Evolutionary conservation across 1,139 yeast genomes (phyloP), one percentile per base, ranked within the genome.

Genomic region (Pichia sp.): DNA sequence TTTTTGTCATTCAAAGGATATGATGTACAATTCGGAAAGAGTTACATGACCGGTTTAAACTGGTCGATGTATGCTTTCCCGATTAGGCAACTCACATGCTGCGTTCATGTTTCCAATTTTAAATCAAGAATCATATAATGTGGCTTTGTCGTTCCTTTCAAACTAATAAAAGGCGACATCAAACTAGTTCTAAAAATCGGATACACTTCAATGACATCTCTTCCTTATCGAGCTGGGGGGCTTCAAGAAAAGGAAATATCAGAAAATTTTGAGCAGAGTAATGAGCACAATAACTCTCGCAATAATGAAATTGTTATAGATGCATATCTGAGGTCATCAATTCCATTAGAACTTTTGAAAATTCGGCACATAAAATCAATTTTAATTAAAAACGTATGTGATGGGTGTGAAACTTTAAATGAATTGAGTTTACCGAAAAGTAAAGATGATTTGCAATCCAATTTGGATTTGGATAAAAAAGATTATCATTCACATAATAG

Each of bases 311-410:
- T 18, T 35, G 11, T 11, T 2, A 4, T 5, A 8, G 8, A 8
- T 3, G 3, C 28, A 35, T 18, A 0, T n/a, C 11, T 42, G 9
- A 30, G 32, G 18, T 34, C 46, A 26, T 32, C 45, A 2, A 26
- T 51, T n/a, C 43, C 51, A 7, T 26, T 48, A 11, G 30, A 42
- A 3, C 33, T 45, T 4, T 9, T 45, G 10, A 44, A 44, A 27
- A 27, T 51, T 25, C 40, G 51, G 26, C 53, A 50, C 31, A 43
- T 62, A 9, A 54, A 48, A 44, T 53, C 65, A 1, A 46, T 62
- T 5, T 11, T 44, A 18, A 48, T 59, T 7, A 48, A 46, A 34
- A 52, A 37, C 11, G 31, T 37, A 11, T 26, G 1, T n/a, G 40
- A 37, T 11, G 32, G 5, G 10, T 33, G 18, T 18, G 18, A 18